Base-by-base conservation (phyloP, 257 asterid genomes). In the Phtheirospermum japonicum region DNA sequence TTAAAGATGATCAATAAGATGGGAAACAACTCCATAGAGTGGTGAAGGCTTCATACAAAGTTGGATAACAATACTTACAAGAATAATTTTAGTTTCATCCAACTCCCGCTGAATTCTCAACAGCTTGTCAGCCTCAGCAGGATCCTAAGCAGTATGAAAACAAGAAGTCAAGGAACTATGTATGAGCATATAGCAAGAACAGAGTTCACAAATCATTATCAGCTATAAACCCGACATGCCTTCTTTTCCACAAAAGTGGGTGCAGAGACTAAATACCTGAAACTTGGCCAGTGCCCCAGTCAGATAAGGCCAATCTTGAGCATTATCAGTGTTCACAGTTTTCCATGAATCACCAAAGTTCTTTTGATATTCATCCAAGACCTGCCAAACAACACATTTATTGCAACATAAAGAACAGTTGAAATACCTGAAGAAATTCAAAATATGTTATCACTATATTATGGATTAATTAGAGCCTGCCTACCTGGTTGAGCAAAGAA, bases 71-170 rank as follows among this genome's bases (percentile, higher is more conserved):
- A 51, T 31, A 72, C 90, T 84, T 71, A 86, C 98, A 45, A 91
- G 95, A 72, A 91, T 88, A 72, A 91, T 91, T 81, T 91, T 88
- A 2, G 98, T 91, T 74, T 91, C 98, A 71, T 88, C 96, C 85
- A 91, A 77, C 75, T 88, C 98, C 68, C 94, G 68, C 77, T 91
- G 96, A 71, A 91, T 84, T 73, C 70, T 86, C 75, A 91, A 71
- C 70, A 88, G 84, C 80, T 91, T 88, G 84, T 91, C 96, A 14
- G 96, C 98, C 79, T 91, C 98, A n/a, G 96, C 95, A 68, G 98
- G 98, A 55, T 91, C 96, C 96, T 91, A 69, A 52, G 52, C 59
- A 33, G 45, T 59, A 10, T 60, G 43, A 72, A 70, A 63, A 17
- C 18, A 48, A 48, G 17, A 6, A 6, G 26, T 48, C 1, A 48